phyloP scores from a whole-genome alignment of 441 rosid species.

The Gossypium schwendimanii region DNA sequence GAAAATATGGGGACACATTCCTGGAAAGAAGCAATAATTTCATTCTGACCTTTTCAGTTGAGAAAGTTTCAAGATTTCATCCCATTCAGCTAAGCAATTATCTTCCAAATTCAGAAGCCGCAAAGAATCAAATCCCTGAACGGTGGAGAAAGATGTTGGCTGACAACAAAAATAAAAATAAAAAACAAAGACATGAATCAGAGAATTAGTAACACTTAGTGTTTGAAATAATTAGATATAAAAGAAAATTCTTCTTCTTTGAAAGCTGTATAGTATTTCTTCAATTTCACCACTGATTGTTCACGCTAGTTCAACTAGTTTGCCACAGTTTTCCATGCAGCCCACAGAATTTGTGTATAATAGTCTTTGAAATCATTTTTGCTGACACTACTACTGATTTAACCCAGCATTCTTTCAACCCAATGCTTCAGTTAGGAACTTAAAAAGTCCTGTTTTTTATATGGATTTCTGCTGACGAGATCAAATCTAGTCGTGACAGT shows the following conservation, averaged over 20 bases:
- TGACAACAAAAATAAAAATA: constrained; percentile 18
- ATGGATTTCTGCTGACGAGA: background rate
- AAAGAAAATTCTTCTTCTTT: constrained; percentile 5
- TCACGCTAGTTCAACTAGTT: background rate
- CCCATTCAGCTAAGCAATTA: constrained; percentile 73
- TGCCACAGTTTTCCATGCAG: background rate
- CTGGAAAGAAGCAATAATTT: constrained; percentile 8
- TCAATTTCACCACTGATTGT: background rate
- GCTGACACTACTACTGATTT: background rate
- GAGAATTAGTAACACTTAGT: background rate
- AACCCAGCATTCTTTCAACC: background rate
- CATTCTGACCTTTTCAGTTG: constrained; percentile 58
- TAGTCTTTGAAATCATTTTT: background rate
- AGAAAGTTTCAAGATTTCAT: constrained; percentile 67
- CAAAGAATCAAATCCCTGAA: constrained; percentile 56
- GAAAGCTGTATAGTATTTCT: background rate
- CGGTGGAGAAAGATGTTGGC: constrained; percentile 39
- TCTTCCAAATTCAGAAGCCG: constrained; percentile 83
- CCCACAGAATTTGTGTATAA: background rate
- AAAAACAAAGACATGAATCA: constrained; percentile 3
- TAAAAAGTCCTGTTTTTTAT: background rate
- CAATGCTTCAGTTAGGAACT: background rate
- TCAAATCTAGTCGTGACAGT: background rate
- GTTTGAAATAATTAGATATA: background rate
- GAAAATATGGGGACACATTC: background rate